Base-by-base conservation (phyloP, 768 basidiomycete species). In the Mycena latifolia region DNA sequence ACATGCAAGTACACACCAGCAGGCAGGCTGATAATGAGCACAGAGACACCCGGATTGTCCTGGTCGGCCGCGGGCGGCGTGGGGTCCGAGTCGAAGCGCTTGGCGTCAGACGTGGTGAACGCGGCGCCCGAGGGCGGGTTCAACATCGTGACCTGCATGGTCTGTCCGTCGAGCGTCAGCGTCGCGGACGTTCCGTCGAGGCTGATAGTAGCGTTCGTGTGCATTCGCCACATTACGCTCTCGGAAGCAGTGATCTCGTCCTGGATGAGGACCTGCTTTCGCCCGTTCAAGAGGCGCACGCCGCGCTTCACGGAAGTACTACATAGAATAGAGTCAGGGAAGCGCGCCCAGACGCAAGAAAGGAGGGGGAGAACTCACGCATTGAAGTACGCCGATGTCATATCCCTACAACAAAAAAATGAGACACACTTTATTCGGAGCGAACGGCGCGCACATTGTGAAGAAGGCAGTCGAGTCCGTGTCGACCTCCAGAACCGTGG, bases 151-250 rank as follows among this genome's bases (percentile, higher is more conserved):
- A 95, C 87, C 59, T 80, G 74, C 80, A 94, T 78, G 35, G 86
- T 90, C 77, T 93, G 79, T 24, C 86, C 89, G 48, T 85, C 92
- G 51, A 96, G 86, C 5, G 79, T 79, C 62, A 99, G 82, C 2
- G 90, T 93, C 0, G 95, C 97, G 1, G 89, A 85, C 7, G 85
- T 86, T 29, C 90, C 89, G 58, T 75, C 77, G 59, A 78, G 73
- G 59, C 77, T 71, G 47, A 94, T 76, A 5, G 95, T 94, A 11
- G 97, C 96, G 78, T 99, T 99, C 62, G 97, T 98, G 77, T 99
- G 96, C 85, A 94, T 93, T 55, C 95, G 89, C 97, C 96, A 98
- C 33, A 35, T 35, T 14, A 35, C 33, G 33, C 33, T 35, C 80
- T 90, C 86, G 55, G 97, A 77, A 22, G 84, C 71, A 20, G 78